These are phyloP conservation scores for Fusarium sp. DNA, from an alignment of 2,329 filamentous ascomycete genomes.

Conservation along the genomic window DNA sequence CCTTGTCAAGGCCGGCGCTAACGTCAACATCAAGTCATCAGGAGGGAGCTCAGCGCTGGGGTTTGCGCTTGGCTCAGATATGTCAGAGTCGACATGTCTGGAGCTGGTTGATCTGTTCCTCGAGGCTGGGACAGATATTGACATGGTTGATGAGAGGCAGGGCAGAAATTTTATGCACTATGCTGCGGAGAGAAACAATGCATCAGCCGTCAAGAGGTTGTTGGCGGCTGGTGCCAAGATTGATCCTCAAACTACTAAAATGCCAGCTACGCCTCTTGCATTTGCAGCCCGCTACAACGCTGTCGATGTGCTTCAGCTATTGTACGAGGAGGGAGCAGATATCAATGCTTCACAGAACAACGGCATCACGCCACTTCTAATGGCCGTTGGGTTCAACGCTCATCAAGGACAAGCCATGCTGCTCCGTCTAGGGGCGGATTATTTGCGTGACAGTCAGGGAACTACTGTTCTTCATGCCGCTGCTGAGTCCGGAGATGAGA, in stretches of 20 bases:
- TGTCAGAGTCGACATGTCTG: neutral
- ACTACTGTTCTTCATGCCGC: neutral
- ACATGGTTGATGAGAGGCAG: neutral
- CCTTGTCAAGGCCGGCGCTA: neutral
- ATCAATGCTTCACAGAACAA: neutral
- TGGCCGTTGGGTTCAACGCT: neutral
- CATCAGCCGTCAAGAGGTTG: neutral
- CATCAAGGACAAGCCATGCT: neutral
- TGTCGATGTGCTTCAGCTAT: neutral
- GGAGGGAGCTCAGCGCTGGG: neutral
- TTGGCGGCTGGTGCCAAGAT: neutral
- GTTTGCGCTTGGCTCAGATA: neutral
- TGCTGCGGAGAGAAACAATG: neutral
- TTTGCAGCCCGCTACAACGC: neutral
- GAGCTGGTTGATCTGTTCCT: neutral
- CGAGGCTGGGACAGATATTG: neutral
- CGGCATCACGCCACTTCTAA: neutral
- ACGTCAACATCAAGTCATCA: neutral
- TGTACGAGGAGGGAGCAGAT: neutral
- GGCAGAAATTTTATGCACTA: neutral
- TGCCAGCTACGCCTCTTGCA: neutral
- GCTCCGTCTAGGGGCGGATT: neutral
- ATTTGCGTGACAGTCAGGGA: neutral
- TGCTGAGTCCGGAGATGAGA: neutral
- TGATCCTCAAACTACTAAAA: neutral